Evolutionary conservation across 495 filamentous ascomycete species (phyloP), one percentile per base, ranked within the genome.

Genomic region (Daldinia concentrica): DNA sequence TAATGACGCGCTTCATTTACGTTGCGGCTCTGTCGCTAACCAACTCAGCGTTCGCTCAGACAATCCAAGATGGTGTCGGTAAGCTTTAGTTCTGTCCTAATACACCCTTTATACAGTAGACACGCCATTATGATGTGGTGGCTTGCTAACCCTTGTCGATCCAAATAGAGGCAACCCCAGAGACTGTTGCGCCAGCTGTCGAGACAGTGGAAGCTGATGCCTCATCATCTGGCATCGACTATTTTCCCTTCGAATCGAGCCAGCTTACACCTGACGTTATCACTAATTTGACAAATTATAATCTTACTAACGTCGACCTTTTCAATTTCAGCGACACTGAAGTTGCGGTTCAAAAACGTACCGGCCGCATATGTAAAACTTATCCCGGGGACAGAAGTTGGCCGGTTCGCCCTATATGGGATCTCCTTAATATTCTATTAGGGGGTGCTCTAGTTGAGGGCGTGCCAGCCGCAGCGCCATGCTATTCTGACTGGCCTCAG

Each of bases 391-490:
- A 48, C 17, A 48, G 9, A 48, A 11, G 8, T 22, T 48, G 43
- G 43, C 43, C 43, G 19, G 4, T 11, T 48, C 43, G 43, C 43
- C 19, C 19, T 12, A 12, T 48, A 22, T 48, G 43, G 43, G 43
- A 48, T 24, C 43, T 48, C 43, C 9, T 48, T 24, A 48, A 48
- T 11, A 48, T 48, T 24, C 43, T 48, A 22, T 22, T 48, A 48
- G 43, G 43, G 29, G 84, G 82, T 30, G 78, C 82, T 11, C 75
- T 89, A 9, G 83, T 84, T 58, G 80, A 86, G 66, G 85, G 82
- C 1, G 82, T 86, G 4, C 87, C 87, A 8, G 68, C 85, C 24
- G 87, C 83, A 0, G 82, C 85, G 3, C 75, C 83, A 11, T 89
- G 87, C 75, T 88, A 86, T 52, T 64, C 65, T 7, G 76, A 79